Base-by-base conservation (phyloP, 352 stramenopile species). In the Phytophthora hibernalis region DNA sequence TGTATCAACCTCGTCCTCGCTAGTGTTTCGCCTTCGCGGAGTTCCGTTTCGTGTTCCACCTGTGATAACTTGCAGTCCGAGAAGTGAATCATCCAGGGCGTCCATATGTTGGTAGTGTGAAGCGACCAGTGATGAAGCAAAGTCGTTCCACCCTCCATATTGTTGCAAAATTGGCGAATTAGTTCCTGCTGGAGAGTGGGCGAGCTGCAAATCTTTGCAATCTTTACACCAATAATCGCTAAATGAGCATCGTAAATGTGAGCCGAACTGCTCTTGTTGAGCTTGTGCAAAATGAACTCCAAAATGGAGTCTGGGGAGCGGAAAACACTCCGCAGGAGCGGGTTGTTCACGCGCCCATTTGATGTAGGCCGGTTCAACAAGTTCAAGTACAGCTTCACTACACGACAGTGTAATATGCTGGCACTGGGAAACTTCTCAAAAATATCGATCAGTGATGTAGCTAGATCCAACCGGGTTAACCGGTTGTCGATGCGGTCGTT, bases 101-200 rank as follows among this genome's bases (percentile, higher is more conserved):
- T 94, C 81, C 68, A 91, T 89, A 35, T 92, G 83, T 30, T 93
- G 80, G 54, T 90, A 91, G 50, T 94, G 84, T 1, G 74, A 75
- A n/a, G 86, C 82, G 1, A 94, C 78, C 2, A 94, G 61, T 11
- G 82, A 88, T 15, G 81, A 83, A 21, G 68, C 68, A 50, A 92
- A 91, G 43, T 90, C 81, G n/a, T 72, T 68, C 86, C 86, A 94
- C 2, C 77, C 11, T 76, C 50, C 26, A 85, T 70, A 28, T 74
- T 83, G 50, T 79, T 81, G 57, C 82, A 92, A 50, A 90, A 93
- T 54, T 94, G 86, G 2, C 79, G 76, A 53, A 94, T 88, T 2
- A 94, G 64, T 61, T 94, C 84, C 54, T 94, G 86, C 26, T 92
- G 82, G 2, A 94, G 72, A 2, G 77, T 83, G 8, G 84, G 82